Evolutionary conservation across 306 rosid species (phyloP).

Genomic region (Aeschynomene evenia): DNA sequence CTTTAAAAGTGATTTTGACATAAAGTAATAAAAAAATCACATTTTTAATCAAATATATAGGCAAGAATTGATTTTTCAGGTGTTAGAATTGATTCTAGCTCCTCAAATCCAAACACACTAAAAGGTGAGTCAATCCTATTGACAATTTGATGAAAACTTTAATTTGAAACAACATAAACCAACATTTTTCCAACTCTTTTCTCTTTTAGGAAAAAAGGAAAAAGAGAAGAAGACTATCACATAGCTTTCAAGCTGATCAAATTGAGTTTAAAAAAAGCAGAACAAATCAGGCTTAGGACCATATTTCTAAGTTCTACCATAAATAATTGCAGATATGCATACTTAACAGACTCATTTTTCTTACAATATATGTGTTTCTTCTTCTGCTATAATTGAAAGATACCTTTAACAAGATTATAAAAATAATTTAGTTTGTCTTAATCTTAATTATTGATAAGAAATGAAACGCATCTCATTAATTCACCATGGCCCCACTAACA

Average conservation of each 20-base stretch:
- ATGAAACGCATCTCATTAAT: conserved; percentile 21
- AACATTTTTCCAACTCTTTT: background rate
- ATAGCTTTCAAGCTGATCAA: no score
- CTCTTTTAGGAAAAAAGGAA: background rate
- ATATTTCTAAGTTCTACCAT: background rate
- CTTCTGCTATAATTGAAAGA: background rate
- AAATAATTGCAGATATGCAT: background rate
- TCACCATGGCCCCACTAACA: conserved; percentile 28
- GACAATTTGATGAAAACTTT: background rate
- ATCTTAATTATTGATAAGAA: conserved; percentile 1
- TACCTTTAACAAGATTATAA: background rate
- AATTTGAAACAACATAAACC: background rate
- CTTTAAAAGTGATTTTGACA: no score
- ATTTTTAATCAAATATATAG: no score
- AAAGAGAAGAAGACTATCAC: background rate
- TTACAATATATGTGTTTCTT: background rate
- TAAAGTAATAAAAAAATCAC: no score
- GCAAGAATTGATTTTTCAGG: no score
- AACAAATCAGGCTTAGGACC: background rate
- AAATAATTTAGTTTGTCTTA: conserved; percentile 20
- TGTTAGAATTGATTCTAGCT: no score
- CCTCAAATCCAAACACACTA: no score
- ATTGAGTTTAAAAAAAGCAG: background rate
- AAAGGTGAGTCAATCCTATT: no score
- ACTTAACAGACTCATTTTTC: background rate